Evolutionary conservation across 306 rosid genomes (phyloP), one percentile per base, ranked within the genome.

Genomic region (Styphnolobium japonicum): DNA sequence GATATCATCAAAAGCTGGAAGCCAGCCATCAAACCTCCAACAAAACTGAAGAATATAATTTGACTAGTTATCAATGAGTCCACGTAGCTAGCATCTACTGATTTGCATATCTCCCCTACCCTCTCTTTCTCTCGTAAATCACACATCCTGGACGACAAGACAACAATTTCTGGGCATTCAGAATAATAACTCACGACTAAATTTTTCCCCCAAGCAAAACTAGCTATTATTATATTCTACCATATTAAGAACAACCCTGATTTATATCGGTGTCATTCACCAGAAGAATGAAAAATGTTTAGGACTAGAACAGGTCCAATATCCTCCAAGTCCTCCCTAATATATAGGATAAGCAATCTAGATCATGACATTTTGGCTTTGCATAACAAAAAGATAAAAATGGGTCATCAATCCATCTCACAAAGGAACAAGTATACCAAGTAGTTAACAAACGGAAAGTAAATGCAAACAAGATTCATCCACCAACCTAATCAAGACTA

Each of bases 1-100:
- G 52, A 3, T 25, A 33, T 18, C 71, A 45, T 56, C 33, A 56
- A 56, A 81, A 67, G 65, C 62, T 55, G 81, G 65, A 74, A 81
- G 72, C 33, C 42, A 43, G 46, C 19, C 67, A 72, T 80, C 58
- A 31, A n/a, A 62, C 36, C 39, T 80, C 37, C 73, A 34, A 43
- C 12, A 46, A 39, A 39, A 80, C 49, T 16, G 42, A 73, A 63
- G 39, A 52, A 25, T 53, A 52, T 27, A 25, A 37, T 27, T 51
- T 48, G 31, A 73, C 43, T 64, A 40, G 57, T 79, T 60, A 46
- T 23, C 64, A 60, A 5, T 10, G 22, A 67, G 34, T 52, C 53
- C 18, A 52, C 31, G 43, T n/a, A n/a, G 55, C 33, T 15, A 33
- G 40, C 52, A 31, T 27, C 62, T 43, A 15, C 7, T 46, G 48